Evolutionary conservation across 192 early-diverging fungal species (phyloP), one percentile per base, ranked within the genome.

Genomic region (Linnemannia schmuckeri): DNA sequence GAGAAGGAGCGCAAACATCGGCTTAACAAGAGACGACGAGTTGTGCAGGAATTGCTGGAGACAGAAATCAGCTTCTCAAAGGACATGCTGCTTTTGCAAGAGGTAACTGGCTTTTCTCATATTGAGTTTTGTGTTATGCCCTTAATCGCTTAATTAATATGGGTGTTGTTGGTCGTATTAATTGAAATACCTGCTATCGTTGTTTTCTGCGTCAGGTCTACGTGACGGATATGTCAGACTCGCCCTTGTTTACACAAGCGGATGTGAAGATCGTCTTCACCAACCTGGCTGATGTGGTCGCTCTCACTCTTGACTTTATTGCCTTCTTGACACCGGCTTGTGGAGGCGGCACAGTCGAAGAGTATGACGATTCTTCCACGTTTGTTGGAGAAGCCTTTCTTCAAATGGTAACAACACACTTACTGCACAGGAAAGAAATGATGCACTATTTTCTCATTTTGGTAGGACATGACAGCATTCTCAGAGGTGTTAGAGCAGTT

Each of bases 191-290:
- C 17, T 52, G 15, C 24, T 40, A 13, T 41, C 24, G 70, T 42
- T 38, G 7, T 70, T 44, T 44, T 63, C 41, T 42, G 22, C 49
- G 8, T 20, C 72, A 85, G 83, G 78, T 94, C 38, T 93, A 96
- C 94, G 94, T 82, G 90, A 93, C 92, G 10, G 91, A 93, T 61
- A 89, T 91, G 44, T 80, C 82, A 1, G 85, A 88, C 46, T 78
- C 89, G 18, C 69, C 74, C 1, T 78, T 90, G 33, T 91, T 95
- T 41, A 90, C 93, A 33, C 78, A 82, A 44, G 90, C 89, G 22
- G 97, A 97, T 71, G 89, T 92, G 33, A 94, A 93, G 80, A 83
- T 90, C 8, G 84, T 98, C 22, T 98, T 97, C 87, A 93, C 90
- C 72, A 97, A 97, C 88, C 88, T 98, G 46, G 92, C 93, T 15